Evolutionary conservation across 495 filamentous ascomycete genomes (phyloP), one percentile per base, ranked within the genome.

Genomic region (Aspergillus diversus): DNA sequence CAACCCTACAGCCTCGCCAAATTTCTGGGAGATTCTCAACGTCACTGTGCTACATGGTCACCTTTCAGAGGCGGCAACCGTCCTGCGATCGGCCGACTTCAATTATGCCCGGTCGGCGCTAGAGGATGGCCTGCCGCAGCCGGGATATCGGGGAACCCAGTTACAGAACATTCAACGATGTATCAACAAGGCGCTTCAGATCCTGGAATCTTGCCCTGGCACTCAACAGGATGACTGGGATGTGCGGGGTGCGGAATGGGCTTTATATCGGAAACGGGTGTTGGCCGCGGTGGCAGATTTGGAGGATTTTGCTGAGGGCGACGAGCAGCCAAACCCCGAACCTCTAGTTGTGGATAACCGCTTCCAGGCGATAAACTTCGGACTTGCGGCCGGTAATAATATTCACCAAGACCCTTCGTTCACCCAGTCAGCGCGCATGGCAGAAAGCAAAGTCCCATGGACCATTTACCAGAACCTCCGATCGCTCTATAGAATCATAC

Each of bases 371-470:
- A 72, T 81, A 34, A 82, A 84, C 50, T 89, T 89, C 66, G 84
- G 81, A n/a, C 65, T 84, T 33, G 73, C 71, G 0, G 64, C 73
- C 3, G 75, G 71, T 59, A 59, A 70, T 46, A 47, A 56, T 67
- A 7, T 57, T 73, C 17, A 21, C n/a, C 60, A 63, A n/a, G 60
- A 54, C 6, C 32, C 60, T 21, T 80, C 80, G 7, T 81, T 89
- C 57, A 84, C 83, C 17, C 83, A 86, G 58, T 83, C 89, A 33
- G 88, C 88, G 52, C 84, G 89, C 42, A 88, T 87, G 74, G 92
- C 91, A 0, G 89, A 90, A 73, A 93, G 90, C 69, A 86, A 84
- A 59, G 88, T 97, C 21, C 93, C 93, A 0, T 96, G 90, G 90
- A 84, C 87, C 8, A 87, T 97, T 16, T 96, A 94, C 66, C 85